Percentiles rank a stretch among this genome's conserved stretches.
Evolutionary conservation across 176 grass and related monocot species (phyloP).

Genomic region (barley (Hordeum vulgare)): DNA sequence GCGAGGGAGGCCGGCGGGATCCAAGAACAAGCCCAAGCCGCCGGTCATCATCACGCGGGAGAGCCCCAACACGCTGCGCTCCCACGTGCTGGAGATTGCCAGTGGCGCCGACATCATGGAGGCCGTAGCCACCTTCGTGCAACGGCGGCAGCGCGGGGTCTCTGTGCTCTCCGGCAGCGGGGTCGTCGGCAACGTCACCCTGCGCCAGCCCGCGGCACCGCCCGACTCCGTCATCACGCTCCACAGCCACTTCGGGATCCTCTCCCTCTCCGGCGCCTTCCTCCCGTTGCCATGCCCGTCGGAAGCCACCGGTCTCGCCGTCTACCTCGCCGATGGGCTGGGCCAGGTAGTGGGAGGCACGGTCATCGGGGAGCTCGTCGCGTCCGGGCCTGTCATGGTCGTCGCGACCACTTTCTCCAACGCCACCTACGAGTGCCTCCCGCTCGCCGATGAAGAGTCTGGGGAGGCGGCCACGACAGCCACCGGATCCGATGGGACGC

Average conservation of each 20-base stretch:
- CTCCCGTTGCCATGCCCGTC: slow-evolving; percentile 58
- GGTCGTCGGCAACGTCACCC: slow-evolving; percentile 55
- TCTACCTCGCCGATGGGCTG: slow-evolving; percentile 63
- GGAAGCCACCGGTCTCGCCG: slow-evolving; percentile 42
- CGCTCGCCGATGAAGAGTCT: slow-evolving; percentile 46
- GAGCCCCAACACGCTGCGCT: slow-evolving; percentile 64
- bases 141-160: slow-evolving; percentile 60
- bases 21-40: slow-evolving; percentile 75
- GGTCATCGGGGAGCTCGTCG: slow-evolving; percentile 51
- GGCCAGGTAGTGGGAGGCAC: slow-evolving; percentile 83
- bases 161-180: slow-evolving; percentile 72
- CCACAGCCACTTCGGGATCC: slow-evolving; percentile 73
- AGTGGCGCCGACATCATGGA: slow-evolving; percentile 72
- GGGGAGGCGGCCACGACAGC: background rate
- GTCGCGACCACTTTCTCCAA: slow-evolving; percentile 69
- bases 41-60: slow-evolving; percentile 74
- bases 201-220: slow-evolving; percentile 55
- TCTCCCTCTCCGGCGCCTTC: slow-evolving; percentile 67
- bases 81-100: slow-evolving; percentile 69
- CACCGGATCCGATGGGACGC: slow-evolving; percentile 12
- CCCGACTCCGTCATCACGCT: slow-evolving; percentile 49
- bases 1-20: slow-evolving; percentile 52
- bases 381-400: slow-evolving; percentile 67
- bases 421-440: slow-evolving; percentile 66
- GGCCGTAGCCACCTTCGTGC: slow-evolving; percentile 40